Evolutionary conservation across 31 red algal species (phyloP).

Genomic region (Endocladia muricata): DNA sequence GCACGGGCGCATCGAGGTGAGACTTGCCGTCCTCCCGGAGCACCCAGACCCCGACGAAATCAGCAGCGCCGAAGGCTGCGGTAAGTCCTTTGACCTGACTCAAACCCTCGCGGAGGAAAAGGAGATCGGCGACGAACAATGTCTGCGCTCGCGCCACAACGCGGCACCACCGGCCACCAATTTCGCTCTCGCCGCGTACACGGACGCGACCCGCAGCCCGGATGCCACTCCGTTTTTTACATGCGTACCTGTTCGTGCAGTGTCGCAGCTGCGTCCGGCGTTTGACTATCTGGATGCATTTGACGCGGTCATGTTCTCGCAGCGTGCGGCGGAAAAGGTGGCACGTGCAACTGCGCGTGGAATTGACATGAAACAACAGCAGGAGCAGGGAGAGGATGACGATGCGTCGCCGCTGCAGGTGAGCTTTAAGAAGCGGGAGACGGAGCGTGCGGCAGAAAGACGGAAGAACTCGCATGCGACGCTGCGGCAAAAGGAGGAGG

Average conservation of each 20-base stretch:
- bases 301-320: neutral
- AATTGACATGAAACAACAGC: neutral
- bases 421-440: conserved; percentile 35
- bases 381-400: neutral
- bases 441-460: conserved; percentile 37
- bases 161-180: conserved; percentile 8
- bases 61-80: neutral
- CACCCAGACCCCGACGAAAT: conserved; percentile 6
- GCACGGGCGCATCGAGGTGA: conserved; percentile 35
- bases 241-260: conserved; percentile 25
- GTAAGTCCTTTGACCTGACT: conserved; percentile 29
- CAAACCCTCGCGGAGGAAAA: conserved; percentile 9
- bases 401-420: conserved; percentile 28
- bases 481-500: conserved; percentile 27
- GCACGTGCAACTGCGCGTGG: conserved; percentile 1
- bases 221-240: neutral
- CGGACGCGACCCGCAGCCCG: neutral
- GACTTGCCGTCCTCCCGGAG: conserved; percentile 30
- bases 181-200: conserved; percentile 10
- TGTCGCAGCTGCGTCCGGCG: conserved; percentile 32
- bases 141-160: conserved; percentile 11
- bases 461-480: conserved; percentile 46
- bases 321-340: conserved; percentile 2
- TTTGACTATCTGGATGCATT: conserved; percentile 39
- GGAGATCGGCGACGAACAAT: conserved; percentile 31